phyloP scores from a whole-genome alignment of 1,284 basidiomycete genomes.

The Microbotryomycetes sp. region DNA sequence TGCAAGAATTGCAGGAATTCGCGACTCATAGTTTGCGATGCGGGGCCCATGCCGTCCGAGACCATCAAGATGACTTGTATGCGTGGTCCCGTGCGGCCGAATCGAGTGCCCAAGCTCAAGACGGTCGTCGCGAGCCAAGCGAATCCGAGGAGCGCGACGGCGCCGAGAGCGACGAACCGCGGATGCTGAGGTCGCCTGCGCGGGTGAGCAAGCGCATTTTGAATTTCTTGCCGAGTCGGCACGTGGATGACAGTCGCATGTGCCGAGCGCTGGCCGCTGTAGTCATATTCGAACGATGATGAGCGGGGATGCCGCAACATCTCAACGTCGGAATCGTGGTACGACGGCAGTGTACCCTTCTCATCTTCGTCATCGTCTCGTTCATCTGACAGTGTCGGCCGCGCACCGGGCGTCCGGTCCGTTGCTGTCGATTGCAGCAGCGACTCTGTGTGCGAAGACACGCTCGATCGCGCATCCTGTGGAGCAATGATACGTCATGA shows the following conservation, averaged over 20 bases:
- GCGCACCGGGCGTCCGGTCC: too few species aligned
- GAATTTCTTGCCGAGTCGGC: conserved; percentile 6
- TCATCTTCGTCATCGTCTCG: not conserved
- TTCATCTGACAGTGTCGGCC: too few species aligned
- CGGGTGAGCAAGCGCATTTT: not conserved
- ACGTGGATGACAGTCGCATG: not conserved
- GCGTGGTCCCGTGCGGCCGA: conserved; percentile 7
- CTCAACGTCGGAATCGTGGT: not conserved
- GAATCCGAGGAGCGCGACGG: not conserved
- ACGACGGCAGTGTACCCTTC: not conserved
- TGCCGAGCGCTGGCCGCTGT: not conserved
- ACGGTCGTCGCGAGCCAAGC: conserved; percentile 8
- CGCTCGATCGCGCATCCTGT: conserved; percentile 10
- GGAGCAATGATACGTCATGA: not conserved
- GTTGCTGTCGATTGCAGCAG: not conserved
- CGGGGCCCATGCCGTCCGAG: conserved; percentile 41
- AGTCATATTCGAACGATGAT: not conserved
- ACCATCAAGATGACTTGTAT: conserved; percentile 43
- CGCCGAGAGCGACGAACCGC: not conserved
- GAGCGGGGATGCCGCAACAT: not conserved
- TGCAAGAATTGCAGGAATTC: conserved; percentile 36
- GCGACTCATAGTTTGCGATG: conserved; percentile 39
- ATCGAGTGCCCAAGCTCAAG: conserved; percentile 6
- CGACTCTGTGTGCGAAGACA: conserved; percentile 11
- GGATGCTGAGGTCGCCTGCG: not conserved